These are phyloP conservation scores for Inonotus obliquus DNA, from an alignment of 1,284 basidiomycete genomes.

Conservation along the genomic window DNA sequence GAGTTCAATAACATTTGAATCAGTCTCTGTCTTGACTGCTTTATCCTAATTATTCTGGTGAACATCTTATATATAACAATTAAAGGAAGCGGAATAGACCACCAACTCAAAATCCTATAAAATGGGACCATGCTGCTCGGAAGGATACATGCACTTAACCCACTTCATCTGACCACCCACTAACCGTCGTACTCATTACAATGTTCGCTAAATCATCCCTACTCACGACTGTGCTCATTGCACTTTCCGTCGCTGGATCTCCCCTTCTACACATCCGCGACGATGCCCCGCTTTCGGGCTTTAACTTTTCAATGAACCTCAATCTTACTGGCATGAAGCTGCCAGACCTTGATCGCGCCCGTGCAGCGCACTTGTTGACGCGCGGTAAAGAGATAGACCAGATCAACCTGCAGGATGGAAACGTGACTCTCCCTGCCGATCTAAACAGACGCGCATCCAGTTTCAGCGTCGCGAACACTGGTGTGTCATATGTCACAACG, in stretches of 20 bases:
- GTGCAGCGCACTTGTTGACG: conserved; percentile 7
- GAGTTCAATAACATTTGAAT: no score
- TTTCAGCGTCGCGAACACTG: conserved; percentile 4
- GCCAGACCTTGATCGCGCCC: conserved; percentile 17
- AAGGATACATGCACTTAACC: background rate
- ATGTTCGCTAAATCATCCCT: conserved; percentile 10
- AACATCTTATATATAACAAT: background rate
- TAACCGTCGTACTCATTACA: background rate
- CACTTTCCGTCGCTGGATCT: conserved; percentile 3
- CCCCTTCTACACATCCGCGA: conserved; percentile 6
- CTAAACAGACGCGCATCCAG: background rate
- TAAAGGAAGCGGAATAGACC: background rate
- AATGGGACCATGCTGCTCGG: background rate
- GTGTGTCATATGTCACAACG: conserved; percentile 15
- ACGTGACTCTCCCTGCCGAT: background rate
- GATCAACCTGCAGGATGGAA: conserved; percentile 1
- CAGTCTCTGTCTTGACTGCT: background rate
- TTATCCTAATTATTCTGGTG: background rate
- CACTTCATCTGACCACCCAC: background rate
- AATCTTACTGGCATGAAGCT: conserved; percentile 12
- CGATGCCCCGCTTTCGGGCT: background rate
- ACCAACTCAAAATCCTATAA: background rate
- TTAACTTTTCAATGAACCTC: conserved; percentile 9
- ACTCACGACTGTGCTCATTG: conserved; percentile 4
- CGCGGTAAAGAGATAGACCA: background rate